These are phyloP conservation scores for Tuber aestivum DNA, from an alignment of 495 filamentous ascomycete species.

Conservation along the genomic window DNA sequence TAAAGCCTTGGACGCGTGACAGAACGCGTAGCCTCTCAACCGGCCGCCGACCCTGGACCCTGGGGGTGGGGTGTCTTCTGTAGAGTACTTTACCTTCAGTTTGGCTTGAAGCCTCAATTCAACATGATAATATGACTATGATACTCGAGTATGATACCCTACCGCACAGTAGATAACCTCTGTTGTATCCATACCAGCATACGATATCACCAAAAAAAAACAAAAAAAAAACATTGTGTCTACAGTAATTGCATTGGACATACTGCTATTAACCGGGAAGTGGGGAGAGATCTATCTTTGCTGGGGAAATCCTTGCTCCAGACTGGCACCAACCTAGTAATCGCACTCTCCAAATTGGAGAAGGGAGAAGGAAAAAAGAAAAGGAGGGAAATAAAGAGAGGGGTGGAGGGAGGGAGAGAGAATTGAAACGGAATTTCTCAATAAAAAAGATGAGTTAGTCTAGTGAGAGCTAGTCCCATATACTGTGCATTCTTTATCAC, in stretches of 20 bases:
- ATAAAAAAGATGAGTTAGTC: neutral
- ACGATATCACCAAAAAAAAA: neutral
- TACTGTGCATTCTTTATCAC: neutral
- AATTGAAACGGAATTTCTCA: neutral
- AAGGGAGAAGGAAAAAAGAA: constrained; percentile 1
- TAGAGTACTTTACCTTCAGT: neutral
- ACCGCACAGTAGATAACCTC: neutral
- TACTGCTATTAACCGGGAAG: neutral
- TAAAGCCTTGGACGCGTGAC: constrained; percentile 35
- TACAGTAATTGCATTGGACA: neutral
- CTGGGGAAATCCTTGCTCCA: neutral
- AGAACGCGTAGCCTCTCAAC: neutral
- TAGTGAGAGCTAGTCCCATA: neutral
- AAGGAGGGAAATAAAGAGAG: too few relatives aligned
- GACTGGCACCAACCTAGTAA: neutral
- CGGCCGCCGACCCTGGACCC: neutral
- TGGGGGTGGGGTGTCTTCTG: neutral
- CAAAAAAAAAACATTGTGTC: neutral
- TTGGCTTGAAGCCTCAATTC: neutral
- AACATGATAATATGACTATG: neutral
- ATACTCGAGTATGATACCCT: neutral
- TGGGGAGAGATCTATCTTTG: neutral
- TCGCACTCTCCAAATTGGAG: constrained; percentile 10
- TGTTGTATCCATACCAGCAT: neutral
- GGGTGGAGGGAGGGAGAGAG: too few relatives aligned